A percentile compares a stretch with the other conserved stretches of the same genome.
Evolutionary conservation across 78 protist species (phyloP).

Genomic region (Cavenderia fasciculata): DNA sequence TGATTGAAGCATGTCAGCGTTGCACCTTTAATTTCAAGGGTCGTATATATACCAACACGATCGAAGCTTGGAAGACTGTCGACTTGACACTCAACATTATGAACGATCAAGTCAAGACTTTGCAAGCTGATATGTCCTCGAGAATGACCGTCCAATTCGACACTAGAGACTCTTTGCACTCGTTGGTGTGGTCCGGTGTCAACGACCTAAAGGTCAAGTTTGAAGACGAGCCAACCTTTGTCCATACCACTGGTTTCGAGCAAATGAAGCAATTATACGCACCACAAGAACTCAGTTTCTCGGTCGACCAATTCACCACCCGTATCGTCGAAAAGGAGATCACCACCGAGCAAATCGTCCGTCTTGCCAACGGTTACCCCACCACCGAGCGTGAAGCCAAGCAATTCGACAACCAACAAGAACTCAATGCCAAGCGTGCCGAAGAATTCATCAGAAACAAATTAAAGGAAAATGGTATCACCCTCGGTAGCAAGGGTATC

Average conservation of each 20-base stretch:
- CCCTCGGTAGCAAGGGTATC: slow-evolving; percentile 44
- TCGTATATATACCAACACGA: slow-evolving; percentile 53
- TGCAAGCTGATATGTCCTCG: slow-evolving; percentile 81
- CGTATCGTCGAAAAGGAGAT: slow-evolving; percentile 64
- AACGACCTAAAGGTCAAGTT: slow-evolving; percentile 69
- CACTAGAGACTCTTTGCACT: slow-evolving; percentile 46
- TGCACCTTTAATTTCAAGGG: slow-evolving; percentile 56
- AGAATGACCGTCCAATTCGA: slow-evolving; percentile 41
- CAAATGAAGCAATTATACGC: slow-evolving; percentile 66
- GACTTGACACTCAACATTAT: slow-evolving; percentile 36
- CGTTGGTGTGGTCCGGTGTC: slow-evolving; percentile 78
- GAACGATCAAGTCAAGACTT: slow-evolving; percentile 73
- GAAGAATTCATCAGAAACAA: slow-evolving; percentile 65
- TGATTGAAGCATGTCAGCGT: slow-evolving; percentile 72
- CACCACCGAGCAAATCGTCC: slow-evolving; percentile 68
- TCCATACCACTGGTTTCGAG: slow-evolving; percentile 73
- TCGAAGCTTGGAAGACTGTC: slow-evolving; percentile 81
- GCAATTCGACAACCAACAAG: slow-evolving; percentile 56
- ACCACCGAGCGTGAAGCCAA: slow-evolving; percentile 82
- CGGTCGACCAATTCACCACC: slow-evolving; percentile 78
- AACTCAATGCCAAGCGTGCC: slow-evolving; percentile 53
- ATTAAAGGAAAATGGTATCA: slow-evolving; percentile 57
- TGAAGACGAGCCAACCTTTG: slow-evolving; percentile 33
- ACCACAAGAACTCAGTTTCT: slow-evolving; percentile 20
- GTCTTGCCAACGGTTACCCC: slow-evolving; percentile 77